Evolutionary conservation across 352 stramenopile species (phyloP).

Genomic region (Phytopythium litorale): DNA sequence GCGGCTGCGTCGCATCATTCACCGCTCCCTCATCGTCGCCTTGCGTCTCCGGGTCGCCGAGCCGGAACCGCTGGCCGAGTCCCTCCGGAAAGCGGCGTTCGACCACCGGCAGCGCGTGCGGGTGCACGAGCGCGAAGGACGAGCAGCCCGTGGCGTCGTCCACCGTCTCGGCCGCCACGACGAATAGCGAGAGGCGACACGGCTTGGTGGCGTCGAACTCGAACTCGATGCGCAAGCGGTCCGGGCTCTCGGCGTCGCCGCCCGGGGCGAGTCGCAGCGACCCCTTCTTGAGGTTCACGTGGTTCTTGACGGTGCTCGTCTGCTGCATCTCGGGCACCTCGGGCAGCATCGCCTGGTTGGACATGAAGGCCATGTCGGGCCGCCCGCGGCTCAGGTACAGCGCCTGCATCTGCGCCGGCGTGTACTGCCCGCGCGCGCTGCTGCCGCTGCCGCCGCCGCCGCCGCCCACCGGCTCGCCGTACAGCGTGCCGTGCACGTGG

Average conservation of each 20-base stretch:
- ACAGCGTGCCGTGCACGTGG: slow-evolving; percentile 36
- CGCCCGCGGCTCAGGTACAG: slow-evolving; percentile 75
- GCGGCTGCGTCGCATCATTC: slow-evolving; percentile 21
- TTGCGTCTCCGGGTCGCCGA: slow-evolving; percentile 15
- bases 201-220: slow-evolving; percentile 76
- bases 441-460: slow-evolving; percentile 18
- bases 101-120: slow-evolving; percentile 34
- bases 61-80: slow-evolving; percentile 49
- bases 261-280: slow-evolving; percentile 51
- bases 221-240: slow-evolving; percentile 52
- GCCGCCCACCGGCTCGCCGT: slow-evolving; percentile 55
- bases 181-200: slow-evolving; percentile 58
- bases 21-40: slow-evolving; percentile 7
- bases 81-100: slow-evolving; percentile 41
- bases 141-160: slow-evolving; percentile 61
- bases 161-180: slow-evolving; percentile 64
- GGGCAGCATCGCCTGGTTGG: slow-evolving; percentile 45
- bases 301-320: slow-evolving; percentile 77
- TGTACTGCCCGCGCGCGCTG: slow-evolving; percentile 55
- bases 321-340: slow-evolving; percentile 81
- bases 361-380: slow-evolving; percentile 85
- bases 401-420: slow-evolving; percentile 76
- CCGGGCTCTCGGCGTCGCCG: slow-evolving; percentile 12
- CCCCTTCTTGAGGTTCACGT: slow-evolving; percentile 83
- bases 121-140: slow-evolving; percentile 47